Conservation (phyloP, 2,329 filamentous ascomycete genomes). For the Aspergillus pseudoterreus region DNA sequence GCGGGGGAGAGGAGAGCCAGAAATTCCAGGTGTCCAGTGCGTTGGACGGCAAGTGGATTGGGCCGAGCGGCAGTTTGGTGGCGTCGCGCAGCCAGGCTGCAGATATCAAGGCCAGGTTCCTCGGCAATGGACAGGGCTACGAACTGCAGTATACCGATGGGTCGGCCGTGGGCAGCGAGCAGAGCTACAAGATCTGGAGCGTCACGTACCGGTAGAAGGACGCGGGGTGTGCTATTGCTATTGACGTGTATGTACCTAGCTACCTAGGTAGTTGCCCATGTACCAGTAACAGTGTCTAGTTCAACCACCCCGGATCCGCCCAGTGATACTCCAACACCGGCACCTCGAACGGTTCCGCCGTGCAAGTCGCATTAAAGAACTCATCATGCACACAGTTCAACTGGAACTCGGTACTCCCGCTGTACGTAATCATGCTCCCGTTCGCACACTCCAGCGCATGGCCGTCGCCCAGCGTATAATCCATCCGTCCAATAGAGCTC, state of each 20-base stretch:
- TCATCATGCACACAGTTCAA: constrained; percentile 22
- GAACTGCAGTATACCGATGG: constrained; percentile 24
- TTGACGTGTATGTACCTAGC: too few relatives aligned
- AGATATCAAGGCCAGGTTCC: constrained; percentile 30
- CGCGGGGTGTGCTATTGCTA: too few relatives aligned
- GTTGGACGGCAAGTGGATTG: constrained; percentile 39
- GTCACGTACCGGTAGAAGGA: constrained; percentile 26
- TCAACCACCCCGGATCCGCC: constrained; percentile 6
- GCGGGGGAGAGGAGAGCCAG: constrained; percentile 25
- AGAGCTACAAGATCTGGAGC: constrained; percentile 27
- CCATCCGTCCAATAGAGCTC: constrained; percentile 16
- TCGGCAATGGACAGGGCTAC: constrained; percentile 35
- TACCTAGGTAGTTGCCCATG: neutral
- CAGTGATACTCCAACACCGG: constrained; percentile 24
- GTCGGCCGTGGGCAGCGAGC: constrained; percentile 1
- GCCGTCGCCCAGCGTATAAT: constrained; percentile 22
- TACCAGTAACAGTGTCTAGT: neutral
- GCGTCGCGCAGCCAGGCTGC: constrained; percentile 19
- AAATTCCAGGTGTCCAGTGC: constrained; percentile 42
- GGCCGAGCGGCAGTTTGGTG: constrained; percentile 18
- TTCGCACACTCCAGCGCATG: constrained; percentile 25
- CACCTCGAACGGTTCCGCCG: constrained; percentile 21
- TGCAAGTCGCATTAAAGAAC: constrained; percentile 27
- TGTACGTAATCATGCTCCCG: constrained; percentile 26
- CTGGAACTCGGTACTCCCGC: constrained; percentile 20